These are phyloP conservation scores for Amaranthus palmeri DNA, from an alignment of 148 eudicot species.

Conservation along the genomic window DNA sequence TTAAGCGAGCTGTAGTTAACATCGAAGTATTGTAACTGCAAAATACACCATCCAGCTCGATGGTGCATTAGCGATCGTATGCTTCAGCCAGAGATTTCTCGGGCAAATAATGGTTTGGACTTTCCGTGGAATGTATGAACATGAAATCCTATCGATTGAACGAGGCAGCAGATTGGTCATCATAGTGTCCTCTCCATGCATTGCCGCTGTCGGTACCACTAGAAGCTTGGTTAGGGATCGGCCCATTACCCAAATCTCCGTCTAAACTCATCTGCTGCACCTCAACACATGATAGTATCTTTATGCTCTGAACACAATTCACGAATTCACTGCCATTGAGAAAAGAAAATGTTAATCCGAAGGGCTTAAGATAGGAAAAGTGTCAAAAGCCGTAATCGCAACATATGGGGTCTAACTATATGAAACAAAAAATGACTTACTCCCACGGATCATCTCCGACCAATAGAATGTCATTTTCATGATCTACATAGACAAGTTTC, in stretches of 20 bases:
- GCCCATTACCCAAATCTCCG: constrained; percentile 66
- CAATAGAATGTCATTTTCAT: constrained; percentile 86
- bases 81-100: neutral
- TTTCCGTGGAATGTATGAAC: neutral
- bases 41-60: too few relatives aligned
- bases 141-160: constrained; percentile 47
- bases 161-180: constrained; percentile 75
- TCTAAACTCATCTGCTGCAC: constrained; percentile 97
- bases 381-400: neutral
- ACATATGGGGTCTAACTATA: neutral
- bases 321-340: constrained; percentile 73
- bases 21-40: neutral
- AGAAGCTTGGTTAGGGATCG: constrained; percentile 79
- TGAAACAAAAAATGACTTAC: constrained; percentile 41
- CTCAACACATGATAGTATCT: constrained; percentile 81
- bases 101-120: neutral
- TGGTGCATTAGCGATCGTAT: neutral
- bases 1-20: neutral
- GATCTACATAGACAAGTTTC: constrained; percentile 97
- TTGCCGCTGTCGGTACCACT: constrained; percentile 89
- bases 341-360: neutral
- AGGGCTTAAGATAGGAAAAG: neutral
- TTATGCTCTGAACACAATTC: constrained; percentile 92
- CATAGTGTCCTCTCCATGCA: constrained; percentile 81
- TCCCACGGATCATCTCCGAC: constrained; percentile 99